Conservation (phyloP, 2,329 filamentous ascomycete species). For the Aspergillus japonicus region DNA sequence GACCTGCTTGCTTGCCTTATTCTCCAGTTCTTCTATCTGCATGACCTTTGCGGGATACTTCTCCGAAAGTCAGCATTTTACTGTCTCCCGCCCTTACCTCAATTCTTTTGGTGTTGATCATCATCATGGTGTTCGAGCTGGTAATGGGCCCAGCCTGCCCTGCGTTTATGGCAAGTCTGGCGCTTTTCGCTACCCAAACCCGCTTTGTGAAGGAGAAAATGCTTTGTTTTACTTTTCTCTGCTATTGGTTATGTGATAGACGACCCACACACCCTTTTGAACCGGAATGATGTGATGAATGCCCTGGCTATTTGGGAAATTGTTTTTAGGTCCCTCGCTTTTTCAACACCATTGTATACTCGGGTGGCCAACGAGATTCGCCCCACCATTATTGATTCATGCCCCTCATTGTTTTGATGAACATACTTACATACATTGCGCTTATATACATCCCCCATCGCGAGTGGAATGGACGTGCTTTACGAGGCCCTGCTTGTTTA, state of each 20-base stretch:
- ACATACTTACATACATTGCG: not conserved
- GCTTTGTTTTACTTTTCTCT: slow-evolving; percentile 14
- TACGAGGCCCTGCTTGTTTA: not conserved
- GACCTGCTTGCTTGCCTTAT: slow-evolving; percentile 5
- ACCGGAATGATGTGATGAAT: not conserved
- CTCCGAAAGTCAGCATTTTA: slow-evolving; percentile 1
- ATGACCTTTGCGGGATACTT: not conserved
- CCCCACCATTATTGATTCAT: not conserved
- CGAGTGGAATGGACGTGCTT: not conserved
- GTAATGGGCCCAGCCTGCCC: slow-evolving; percentile 8
- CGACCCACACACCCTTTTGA: not conserved
- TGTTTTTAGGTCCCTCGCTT: not conserved
- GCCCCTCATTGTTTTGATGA: not conserved
- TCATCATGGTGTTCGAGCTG: not conserved
- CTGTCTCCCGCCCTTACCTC: slow-evolving; percentile 3
- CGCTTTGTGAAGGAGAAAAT: slow-evolving; percentile 19
- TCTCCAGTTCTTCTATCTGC: not conserved
- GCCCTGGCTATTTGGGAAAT: not conserved
- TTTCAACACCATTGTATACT: not conserved
- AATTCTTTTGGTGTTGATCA: slow-evolving; percentile 4
- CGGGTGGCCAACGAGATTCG: not conserved
- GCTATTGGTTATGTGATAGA: slow-evolving; percentile 17
- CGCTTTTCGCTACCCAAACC: not conserved
- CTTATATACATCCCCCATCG: not conserved
- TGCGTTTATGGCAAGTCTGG: slow-evolving; percentile 11